These are phyloP conservation scores for Ochromonas danica DNA, from an alignment of 108 stramenopile species.

Conservation along the genomic window DNA sequence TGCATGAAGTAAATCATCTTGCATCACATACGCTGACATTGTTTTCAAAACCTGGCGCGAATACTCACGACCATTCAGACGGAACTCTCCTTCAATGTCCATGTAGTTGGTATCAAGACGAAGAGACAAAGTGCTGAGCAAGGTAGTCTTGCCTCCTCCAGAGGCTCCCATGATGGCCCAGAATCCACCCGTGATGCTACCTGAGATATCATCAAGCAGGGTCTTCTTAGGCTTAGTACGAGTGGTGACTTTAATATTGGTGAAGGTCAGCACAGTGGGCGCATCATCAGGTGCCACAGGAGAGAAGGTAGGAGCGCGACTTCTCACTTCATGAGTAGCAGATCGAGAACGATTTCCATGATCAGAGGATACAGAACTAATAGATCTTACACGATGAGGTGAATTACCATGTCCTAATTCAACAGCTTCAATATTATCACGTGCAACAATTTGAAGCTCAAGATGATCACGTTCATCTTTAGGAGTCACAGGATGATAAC, in stretches of 20 bases:
- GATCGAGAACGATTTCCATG: too few relatives aligned
- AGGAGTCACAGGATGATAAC: too few relatives aligned
- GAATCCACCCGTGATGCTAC: constrained; percentile 24
- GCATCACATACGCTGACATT: constrained; percentile 33
- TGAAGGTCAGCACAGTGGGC: constrained; percentile 3
- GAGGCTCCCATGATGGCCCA: constrained; percentile 28
- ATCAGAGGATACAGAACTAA: too few relatives aligned
- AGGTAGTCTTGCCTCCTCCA: constrained; percentile 24
- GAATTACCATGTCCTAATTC: too few relatives aligned
- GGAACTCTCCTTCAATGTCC: constrained; percentile 1
- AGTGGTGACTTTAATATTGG: neutral
- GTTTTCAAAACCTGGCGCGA: neutral
- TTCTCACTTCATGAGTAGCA: too few relatives aligned
- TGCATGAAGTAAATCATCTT: constrained; percentile 38
- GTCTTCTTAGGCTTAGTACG: neutral
- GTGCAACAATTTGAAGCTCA: too few relatives aligned
- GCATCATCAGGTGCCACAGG: constrained; percentile 2
- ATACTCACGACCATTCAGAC: constrained; percentile 31
- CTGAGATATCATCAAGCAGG: constrained; percentile 1
- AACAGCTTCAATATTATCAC: too few relatives aligned
- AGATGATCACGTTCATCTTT: too few relatives aligned
- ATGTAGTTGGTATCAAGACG: constrained; percentile 8
- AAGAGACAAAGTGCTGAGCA: constrained; percentile 26
- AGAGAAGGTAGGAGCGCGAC: neutral
- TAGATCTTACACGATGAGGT: too few relatives aligned